phyloP scores from a whole-genome alignment of 2,329 filamentous ascomycete species.

The Exophiala viscosa region DNA sequence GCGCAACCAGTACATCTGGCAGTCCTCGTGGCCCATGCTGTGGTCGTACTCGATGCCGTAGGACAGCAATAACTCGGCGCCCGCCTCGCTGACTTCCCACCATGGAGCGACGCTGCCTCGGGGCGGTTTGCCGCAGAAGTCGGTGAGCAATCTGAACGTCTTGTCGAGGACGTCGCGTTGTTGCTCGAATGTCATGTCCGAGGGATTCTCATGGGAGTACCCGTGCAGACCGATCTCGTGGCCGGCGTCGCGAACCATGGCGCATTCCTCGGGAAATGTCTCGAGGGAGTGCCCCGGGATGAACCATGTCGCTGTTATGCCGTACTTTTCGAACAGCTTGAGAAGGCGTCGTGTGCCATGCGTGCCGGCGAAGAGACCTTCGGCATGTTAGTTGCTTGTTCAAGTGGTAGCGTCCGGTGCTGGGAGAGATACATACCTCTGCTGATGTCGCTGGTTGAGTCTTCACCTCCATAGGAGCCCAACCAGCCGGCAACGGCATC shows the following conservation, averaged over 20 bases:
- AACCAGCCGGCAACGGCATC: conserved; percentile 75
- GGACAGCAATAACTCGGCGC: conserved; percentile 47
- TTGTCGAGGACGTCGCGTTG: conserved; percentile 74
- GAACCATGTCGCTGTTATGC: conserved; percentile 66
- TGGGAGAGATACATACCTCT: conserved; percentile 47
- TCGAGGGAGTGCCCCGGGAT: conserved; percentile 63
- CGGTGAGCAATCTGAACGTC: conserved; percentile 67
- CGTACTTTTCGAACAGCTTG: conserved; percentile 68
- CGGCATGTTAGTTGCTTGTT: background rate
- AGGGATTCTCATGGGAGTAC: conserved; percentile 71
- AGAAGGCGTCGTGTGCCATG: conserved; percentile 63
- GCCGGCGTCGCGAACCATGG: conserved; percentile 58
- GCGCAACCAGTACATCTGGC: conserved; percentile 44
- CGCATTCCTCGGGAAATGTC: conserved; percentile 64
- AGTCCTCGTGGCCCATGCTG: conserved; percentile 44
- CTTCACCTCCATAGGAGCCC: conserved; percentile 69
- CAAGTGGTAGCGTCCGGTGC: background rate
- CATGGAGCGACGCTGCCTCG: conserved; percentile 70
- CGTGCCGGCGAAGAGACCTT: conserved; percentile 63
- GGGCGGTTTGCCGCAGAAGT: conserved; percentile 68
- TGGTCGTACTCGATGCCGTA: conserved; percentile 47
- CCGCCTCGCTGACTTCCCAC: conserved; percentile 70
- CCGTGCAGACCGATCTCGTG: conserved; percentile 68
- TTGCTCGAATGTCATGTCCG: conserved; percentile 69
- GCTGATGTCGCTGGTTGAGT: conserved; percentile 68